Evolutionary conservation across 352 stramenopile genomes (phyloP), one percentile per base, ranked within the genome.

Genomic region (Phytophthora pluvialis): DNA sequence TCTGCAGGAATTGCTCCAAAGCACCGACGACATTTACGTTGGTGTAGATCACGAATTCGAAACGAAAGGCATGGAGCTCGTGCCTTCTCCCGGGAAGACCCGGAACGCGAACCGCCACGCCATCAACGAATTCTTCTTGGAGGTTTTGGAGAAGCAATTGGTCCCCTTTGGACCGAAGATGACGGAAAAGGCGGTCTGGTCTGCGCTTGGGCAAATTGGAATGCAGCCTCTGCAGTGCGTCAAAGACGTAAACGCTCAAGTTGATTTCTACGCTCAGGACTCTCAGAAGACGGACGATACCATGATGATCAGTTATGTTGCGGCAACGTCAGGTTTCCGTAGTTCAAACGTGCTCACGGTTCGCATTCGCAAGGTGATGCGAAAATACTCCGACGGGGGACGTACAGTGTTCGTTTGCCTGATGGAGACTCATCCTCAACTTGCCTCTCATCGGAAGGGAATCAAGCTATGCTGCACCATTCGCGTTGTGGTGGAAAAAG

Each of bases 111-210:
- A 52, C 18, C 44, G 61, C 21, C 18, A 64, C 7, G 46, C 42
- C 1, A 44, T 46, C 7, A 72, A 68, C 5, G 59, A 39, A 1
- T 28, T 64, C 6, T 74, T 74, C 33, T 40, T 77, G 33, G 64
- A 77, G 31, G 28, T 77, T 6, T 13, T 74, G 28, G 44, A 74
- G 32, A 52, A 56, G 28, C 51, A 71, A 13, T 8, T 60, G 1
- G 38, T 77, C 3, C 64, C 70, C 0, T 77, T 77, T 36, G 15
- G 33, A 2, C 13, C 35, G 0, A 54, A 64, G 8, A 46, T 50
- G 35, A 54, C 52, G 11, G 45, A 56, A 31, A 45, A n/a, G 1
- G 53, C 53, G 5, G 45, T 64, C 0, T 64, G 50, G 61, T 15
- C 25, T 16, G 48, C 53, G 7, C 38, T 70, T 0, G 46, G 60